A percentile compares a stretch with the other conserved stretches of the same genome.
phyloP scores from a whole-genome alignment of 768 basidiomycete genomes.

The Neoboletus magnificus region DNA sequence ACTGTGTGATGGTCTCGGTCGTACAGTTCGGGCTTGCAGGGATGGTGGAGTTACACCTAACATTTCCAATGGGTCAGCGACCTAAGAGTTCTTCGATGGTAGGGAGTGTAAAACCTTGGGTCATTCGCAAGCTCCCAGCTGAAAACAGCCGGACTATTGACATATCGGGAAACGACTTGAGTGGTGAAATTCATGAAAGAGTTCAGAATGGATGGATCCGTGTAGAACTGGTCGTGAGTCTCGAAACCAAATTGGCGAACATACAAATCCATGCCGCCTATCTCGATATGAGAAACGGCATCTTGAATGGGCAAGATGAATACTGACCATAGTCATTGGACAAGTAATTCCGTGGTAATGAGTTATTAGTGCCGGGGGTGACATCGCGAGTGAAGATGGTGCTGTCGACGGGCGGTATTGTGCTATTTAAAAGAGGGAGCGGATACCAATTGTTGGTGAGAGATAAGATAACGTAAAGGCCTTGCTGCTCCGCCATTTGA shows the following conservation, averaged over 20 bases:
- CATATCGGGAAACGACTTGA: conserved; percentile 54
- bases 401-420: neutral
- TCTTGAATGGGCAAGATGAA: neutral
- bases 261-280: conserved; percentile 67
- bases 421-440: conserved; percentile 30
- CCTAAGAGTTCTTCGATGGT: neutral
- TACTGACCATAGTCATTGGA: conserved; percentile 59
- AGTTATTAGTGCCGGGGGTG: conserved; percentile 34
- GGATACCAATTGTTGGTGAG: conserved; percentile 66
- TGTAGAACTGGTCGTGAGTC: conserved; percentile 60
- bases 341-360: conserved; percentile 48
- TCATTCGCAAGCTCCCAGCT: conserved; percentile 67
- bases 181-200: conserved; percentile 58
- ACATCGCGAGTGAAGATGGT: conserved; percentile 25
- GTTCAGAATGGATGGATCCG: conserved; percentile 44
- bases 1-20: conserved; percentile 51
- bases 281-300: conserved; percentile 5
- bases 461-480: conserved; percentile 50
- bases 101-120: conserved; percentile 42
- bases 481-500: conserved; percentile 50
- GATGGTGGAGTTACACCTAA: conserved; percentile 57
- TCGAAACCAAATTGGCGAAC: conserved; percentile 44
- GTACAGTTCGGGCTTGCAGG: conserved; percentile 41
- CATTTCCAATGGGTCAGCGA: conserved; percentile 1
- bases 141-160: conserved; percentile 50